A percentile compares a stretch with the other conserved stretches of the same genome.
phyloP scores from a whole-genome alignment of 1,284 basidiomycete species.

The Irpex sp. region DNA sequence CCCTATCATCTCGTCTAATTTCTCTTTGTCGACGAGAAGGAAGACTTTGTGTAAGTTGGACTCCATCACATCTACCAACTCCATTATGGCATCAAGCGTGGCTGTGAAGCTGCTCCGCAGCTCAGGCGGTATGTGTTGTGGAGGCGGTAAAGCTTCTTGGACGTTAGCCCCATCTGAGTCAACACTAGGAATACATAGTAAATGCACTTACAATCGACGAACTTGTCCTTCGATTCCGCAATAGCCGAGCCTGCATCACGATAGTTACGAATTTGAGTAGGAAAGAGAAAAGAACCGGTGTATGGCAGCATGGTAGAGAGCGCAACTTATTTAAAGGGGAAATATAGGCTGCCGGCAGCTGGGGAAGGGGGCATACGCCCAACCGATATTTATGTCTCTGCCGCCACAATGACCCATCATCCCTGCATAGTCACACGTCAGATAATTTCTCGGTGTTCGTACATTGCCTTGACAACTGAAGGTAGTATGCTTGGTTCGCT shows the following conservation, averaged over 20 bases:
- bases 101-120: background rate
- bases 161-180: background rate
- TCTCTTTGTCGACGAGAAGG: background rate
- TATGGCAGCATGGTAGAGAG: background rate
- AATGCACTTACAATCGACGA: background rate
- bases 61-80: background rate
- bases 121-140: background rate
- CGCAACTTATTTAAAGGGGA: background rate
- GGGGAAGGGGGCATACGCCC: background rate
- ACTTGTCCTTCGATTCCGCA: background rate
- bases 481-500: background rate
- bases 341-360: background rate
- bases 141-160: background rate
- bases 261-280: background rate
- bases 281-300: background rate
- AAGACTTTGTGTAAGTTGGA: slow-evolving; percentile 4
- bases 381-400: background rate
- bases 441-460: background rate
- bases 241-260: background rate
- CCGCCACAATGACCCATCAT: background rate
- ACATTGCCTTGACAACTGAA: background rate
- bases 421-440: background rate
- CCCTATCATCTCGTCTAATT: background rate
- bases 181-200: background rate
- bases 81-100: background rate